A percentile compares a stretch with the other conserved stretches of the same genome.
Conservation (phyloP, 305 asterid genomes). For the Solanum hybrid region DNA sequence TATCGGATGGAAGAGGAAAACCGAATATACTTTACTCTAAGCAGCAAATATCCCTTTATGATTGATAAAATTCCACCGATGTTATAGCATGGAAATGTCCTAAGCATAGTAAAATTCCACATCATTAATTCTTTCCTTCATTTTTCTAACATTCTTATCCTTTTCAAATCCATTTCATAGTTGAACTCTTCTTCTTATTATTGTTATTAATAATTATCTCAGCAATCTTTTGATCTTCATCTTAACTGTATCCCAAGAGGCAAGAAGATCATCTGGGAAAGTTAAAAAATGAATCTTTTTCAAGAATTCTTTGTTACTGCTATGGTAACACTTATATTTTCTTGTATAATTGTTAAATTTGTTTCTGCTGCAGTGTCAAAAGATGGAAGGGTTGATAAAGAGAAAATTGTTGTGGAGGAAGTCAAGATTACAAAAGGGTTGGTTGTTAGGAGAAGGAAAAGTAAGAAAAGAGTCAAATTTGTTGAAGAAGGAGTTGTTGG, state of each 20-base stretch:
- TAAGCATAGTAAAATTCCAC: slow-evolving; percentile 1
- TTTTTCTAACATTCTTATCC: neutral
- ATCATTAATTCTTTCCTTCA: slow-evolving; percentile 1
- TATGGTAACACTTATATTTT: slow-evolving; percentile 28
- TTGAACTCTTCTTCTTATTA: neutral
- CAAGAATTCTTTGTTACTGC: slow-evolving; percentile 37
- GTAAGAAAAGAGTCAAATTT: slow-evolving; percentile 38
- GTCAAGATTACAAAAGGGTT: slow-evolving; percentile 18
- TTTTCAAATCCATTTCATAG: neutral
- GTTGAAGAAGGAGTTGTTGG: slow-evolving; percentile 39
- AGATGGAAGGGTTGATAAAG: slow-evolving; percentile 12
- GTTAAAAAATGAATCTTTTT: slow-evolving; percentile 29
- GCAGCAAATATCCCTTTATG: neutral
- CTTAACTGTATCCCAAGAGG: neutral
- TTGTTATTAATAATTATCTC: neutral
- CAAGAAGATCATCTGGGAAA: slow-evolving; percentile 4
- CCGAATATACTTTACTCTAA: slow-evolving; percentile 4
- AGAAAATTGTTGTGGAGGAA: slow-evolving; percentile 20
- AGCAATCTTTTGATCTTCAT: neutral
- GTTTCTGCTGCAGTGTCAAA: slow-evolving; percentile 25
- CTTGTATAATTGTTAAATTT: slow-evolving; percentile 40
- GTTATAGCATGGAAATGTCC: neutral
- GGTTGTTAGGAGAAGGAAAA: slow-evolving; percentile 24
- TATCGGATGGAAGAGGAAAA: neutral
- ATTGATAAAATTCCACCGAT: neutral